phyloP scores from a whole-genome alignment of 2,329 filamentous ascomycete genomes.

The Alternaria dauci region DNA sequence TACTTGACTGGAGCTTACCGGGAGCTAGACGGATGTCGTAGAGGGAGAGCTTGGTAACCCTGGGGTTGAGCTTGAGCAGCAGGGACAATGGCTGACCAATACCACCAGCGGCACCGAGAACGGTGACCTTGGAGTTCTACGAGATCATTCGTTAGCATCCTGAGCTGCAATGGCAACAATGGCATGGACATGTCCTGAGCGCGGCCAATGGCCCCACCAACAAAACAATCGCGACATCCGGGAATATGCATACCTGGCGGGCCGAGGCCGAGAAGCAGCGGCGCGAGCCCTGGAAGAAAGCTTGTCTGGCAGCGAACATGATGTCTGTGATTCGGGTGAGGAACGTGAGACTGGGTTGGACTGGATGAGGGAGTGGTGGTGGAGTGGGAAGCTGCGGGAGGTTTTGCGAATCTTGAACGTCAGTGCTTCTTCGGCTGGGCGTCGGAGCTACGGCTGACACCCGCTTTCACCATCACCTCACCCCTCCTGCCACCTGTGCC shows the following conservation, averaged over 20 bases:
- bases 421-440: conserved; percentile 31
- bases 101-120: conserved; percentile 95
- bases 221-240: conserved; percentile 33
- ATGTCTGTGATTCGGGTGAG: conserved; percentile 31
- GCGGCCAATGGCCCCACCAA: conserved; percentile 18
- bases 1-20: conserved; percentile 66
- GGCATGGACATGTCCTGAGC: conserved; percentile 21
- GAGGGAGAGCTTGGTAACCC: conserved; percentile 90
- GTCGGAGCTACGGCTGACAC: conserved; percentile 31
- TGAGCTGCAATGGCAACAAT: conserved; percentile 13
- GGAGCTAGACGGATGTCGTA: conserved; percentile 97
- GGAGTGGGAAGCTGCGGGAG: conserved; percentile 25
- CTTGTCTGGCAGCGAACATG: conserved; percentile 74
- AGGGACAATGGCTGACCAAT: conserved; percentile 98
- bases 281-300: conserved; percentile 60
- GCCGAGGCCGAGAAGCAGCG: conserved; percentile 63
- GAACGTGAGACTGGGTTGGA: conserved; percentile 39
- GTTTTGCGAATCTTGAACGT: conserved; percentile 35
- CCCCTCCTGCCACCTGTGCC: neutral
- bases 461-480: conserved; percentile 16
- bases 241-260: conserved; percentile 56
- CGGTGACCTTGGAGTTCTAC: conserved; percentile 95
- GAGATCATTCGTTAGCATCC: conserved; percentile 35
- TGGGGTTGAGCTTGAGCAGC: conserved; percentile 97
- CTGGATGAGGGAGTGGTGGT: conserved; percentile 29